Evolutionary conservation across 306 rosid genomes (phyloP).

Genomic region (Malus asiatica): DNA sequence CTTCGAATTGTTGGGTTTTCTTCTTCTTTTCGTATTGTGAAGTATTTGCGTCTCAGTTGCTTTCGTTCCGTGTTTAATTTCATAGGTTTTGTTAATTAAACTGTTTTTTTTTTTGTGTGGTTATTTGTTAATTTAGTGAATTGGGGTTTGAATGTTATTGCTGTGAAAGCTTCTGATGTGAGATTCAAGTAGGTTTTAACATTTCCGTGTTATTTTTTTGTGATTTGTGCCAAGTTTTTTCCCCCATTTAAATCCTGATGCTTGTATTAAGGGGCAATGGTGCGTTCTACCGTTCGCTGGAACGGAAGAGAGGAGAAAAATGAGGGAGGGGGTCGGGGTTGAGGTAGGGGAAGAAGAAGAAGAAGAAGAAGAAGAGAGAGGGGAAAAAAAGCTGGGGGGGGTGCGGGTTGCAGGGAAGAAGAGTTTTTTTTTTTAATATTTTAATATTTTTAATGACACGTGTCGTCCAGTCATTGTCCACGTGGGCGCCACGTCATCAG

Average conservation of each 20-base stretch:
- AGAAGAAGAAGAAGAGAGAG: too few species aligned
- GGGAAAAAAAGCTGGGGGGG: too few species aligned
- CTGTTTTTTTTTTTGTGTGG: not conserved
- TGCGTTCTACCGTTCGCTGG: too few species aligned
- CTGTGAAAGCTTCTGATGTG: slow-evolving; percentile 4
- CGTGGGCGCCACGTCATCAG: too few species aligned
- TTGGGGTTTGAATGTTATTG: not conserved
- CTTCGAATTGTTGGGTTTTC: not conserved
- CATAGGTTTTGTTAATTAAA: not conserved
- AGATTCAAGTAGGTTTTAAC: not conserved
- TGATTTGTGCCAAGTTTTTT: not conserved
- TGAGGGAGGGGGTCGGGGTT: too few species aligned
- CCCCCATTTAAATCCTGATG: not conserved
- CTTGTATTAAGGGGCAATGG: not conserved
- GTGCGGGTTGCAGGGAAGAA: too few species aligned
- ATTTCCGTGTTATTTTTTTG: not conserved
- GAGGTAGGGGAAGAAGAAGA: too few species aligned
- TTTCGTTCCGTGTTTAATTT: not conserved
- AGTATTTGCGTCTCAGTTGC: not conserved
- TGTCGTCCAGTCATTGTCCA: too few species aligned
- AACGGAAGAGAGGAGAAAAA: too few species aligned
- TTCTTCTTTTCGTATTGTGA: not conserved
- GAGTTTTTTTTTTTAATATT: too few species aligned
- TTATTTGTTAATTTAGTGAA: not conserved
- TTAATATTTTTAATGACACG: too few species aligned